Conservation (phyloP, 441 rosid species). For the Melastoma candidum region DNA sequence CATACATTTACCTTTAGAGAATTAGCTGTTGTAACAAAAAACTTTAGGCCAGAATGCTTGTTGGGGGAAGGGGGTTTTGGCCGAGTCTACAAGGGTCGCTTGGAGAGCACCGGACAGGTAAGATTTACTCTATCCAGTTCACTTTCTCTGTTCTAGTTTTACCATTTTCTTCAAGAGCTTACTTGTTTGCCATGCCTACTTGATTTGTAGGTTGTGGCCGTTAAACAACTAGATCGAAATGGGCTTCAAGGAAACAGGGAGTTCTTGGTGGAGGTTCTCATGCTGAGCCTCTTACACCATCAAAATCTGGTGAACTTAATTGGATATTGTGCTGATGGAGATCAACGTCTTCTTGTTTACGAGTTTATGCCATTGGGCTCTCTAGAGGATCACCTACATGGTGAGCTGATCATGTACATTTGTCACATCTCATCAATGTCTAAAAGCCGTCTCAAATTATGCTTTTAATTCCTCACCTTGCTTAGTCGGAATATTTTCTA, state of each 20-base stretch:
- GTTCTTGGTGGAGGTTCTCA: slow-evolving; percentile 93
- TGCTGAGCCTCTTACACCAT: slow-evolving; percentile 97
- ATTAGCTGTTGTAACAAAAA: slow-evolving; percentile 83
- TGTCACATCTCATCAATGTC: not conserved
- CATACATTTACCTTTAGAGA: slow-evolving; percentile 88
- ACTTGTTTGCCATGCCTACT: slow-evolving; percentile 10
- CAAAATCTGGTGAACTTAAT: slow-evolving; percentile 85
- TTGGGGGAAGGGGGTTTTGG: slow-evolving; percentile 99
- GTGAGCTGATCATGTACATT: slow-evolving; percentile 24
- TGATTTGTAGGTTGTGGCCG: slow-evolving; percentile 75
- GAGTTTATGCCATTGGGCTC: slow-evolving; percentile 97
- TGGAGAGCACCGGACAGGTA: slow-evolving; percentile 96
- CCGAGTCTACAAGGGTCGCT: slow-evolving; percentile 86
- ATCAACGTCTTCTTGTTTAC: slow-evolving; percentile 92
- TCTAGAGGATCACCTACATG: slow-evolving; percentile 93
- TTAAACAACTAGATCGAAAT: slow-evolving; percentile 91
- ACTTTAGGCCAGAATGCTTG: slow-evolving; percentile 70
- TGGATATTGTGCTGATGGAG: slow-evolving; percentile 98
- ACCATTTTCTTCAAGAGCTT: not conserved
- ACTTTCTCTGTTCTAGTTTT: not conserved
- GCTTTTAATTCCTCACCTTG: not conserved
- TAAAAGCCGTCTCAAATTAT: not conserved
- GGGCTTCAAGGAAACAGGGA: slow-evolving; percentile 99
- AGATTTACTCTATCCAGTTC: not conserved
- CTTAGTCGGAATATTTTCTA: not conserved